Base-by-base conservation (phyloP, 192 early-diverging fungal species). In the Coemansia sp. region DNA sequence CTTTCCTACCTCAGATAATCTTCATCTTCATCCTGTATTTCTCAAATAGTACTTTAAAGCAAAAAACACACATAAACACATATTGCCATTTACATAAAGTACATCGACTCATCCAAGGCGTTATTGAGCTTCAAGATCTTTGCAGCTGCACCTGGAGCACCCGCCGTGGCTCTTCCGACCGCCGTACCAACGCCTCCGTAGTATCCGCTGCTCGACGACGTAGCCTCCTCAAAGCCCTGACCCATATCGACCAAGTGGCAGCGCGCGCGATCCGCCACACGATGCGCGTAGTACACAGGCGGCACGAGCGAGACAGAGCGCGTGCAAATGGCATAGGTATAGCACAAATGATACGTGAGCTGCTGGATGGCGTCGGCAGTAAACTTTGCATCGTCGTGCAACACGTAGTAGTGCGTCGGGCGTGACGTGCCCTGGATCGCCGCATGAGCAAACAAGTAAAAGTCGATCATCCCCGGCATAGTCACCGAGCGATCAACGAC, bases 391-490 rank as follows among this genome's bases (percentile, higher is more conserved):
- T 98, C 95, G 60, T 99, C 93, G 61, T 90, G 83, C 38, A 99
- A 72, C 15, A 96, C 94, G 46, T 91, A 88, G 87, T 99, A 99
- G 69, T 93, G 93, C 0, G 91, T 92, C 1, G 96, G 95, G 31
- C 94, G 91, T 11, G 94, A 94, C 1, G 96, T 96, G 35, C 97
- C 96, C 72, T 96, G 94, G 22, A 96, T 86, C 46, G 96, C 94
- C 1, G 91, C 89, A 62, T 99, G 97, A 17, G 94, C 91, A 63
- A 91, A 92, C 20, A 98, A 72, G 61, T 89, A 93, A 66, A 98
- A 98, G 61, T 98, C 94, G 64, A 90, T 92, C 41, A 94, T 88
- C 25, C 79, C 83, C 0, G 95, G 95, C 76, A 96, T 92, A 1
- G 86, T 87, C 59, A 96, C 79, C 1, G 61, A 73, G 20, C 81